Evolutionary conservation across 2,329 filamentous ascomycete species (phyloP).

Genomic region (Alternaria sp.): DNA sequence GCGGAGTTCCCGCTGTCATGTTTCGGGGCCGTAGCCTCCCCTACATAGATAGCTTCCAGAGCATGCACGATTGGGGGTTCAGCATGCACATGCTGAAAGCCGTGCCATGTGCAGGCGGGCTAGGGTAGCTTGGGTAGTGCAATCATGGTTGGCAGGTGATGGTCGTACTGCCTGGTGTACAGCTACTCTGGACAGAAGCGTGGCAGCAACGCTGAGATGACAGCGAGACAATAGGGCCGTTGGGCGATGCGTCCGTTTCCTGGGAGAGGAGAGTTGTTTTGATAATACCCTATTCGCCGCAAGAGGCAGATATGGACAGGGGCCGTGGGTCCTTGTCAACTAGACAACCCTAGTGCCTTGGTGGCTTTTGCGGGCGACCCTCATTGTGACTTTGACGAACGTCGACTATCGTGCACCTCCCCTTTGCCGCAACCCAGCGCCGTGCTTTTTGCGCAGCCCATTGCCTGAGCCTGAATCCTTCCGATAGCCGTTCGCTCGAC

Average conservation of each 20-base stretch:
- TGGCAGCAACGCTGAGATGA: constrained; percentile 6
- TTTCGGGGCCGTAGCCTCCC: constrained; percentile 5
- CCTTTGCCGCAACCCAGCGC: constrained; percentile 9
- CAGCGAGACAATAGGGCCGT: not conserved
- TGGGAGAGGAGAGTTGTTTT: constrained; percentile 24
- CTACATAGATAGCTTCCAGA: not conserved
- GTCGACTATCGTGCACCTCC: constrained; percentile 3
- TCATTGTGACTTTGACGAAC: constrained; percentile 19
- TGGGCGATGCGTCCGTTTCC: constrained; percentile 21
- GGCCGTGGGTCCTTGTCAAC: constrained; percentile 15
- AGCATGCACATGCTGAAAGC: constrained; percentile 14
- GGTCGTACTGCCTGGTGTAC: constrained; percentile 7
- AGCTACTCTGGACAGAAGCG: constrained; percentile 5
- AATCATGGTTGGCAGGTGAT: constrained; percentile 2
- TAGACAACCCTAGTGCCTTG: constrained; percentile 20
- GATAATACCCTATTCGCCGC: constrained; percentile 18
- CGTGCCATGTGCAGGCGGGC: constrained; percentile 3
- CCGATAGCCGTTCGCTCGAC: not conserved
- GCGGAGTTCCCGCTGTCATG: constrained; percentile 15
- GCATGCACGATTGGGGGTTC: constrained; percentile 10
- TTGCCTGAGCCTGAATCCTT: not conserved
- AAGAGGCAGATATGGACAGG: constrained; percentile 11
- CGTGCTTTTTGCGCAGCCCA: constrained; percentile 7
- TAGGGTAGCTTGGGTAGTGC: not conserved
- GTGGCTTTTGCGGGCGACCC: constrained; percentile 25